Conservation (phyloP, 2,329 filamentous ascomycete genomes). For the Hypoxylon rubiginosum region DNA sequence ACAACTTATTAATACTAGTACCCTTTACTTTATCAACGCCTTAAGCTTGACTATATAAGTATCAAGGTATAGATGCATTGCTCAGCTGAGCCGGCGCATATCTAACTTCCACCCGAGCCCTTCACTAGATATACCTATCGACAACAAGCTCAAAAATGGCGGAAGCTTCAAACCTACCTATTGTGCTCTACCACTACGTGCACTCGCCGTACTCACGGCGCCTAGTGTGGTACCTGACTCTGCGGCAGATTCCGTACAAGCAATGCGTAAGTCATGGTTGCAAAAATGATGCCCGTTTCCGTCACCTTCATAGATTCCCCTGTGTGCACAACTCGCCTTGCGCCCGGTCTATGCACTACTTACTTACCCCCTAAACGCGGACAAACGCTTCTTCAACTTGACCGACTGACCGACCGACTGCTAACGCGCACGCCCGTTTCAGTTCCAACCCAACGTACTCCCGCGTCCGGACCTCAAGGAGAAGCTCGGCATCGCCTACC, state of each 20-base stretch:
- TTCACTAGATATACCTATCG: background rate
- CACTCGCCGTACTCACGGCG: conserved; percentile 1
- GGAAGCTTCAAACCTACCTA: background rate
- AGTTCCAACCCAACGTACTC: conserved; percentile 75
- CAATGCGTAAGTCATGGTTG: conserved; percentile 7
- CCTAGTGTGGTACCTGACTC: conserved; percentile 1
- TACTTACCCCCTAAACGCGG: background rate
- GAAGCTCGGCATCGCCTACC: conserved; percentile 73
- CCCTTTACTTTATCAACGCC: background rate
- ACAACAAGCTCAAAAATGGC: background rate
- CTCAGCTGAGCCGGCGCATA: background rate
- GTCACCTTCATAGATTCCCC: background rate
- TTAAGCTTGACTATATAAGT: background rate
- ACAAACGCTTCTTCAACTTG: background rate
- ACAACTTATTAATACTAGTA: background rate
- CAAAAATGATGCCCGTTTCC: too few species aligned
- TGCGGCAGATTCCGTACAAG: conserved; percentile 10
- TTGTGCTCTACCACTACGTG: conserved; percentile 10
- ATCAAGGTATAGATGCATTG: too few species aligned
- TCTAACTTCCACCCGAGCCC: background rate
- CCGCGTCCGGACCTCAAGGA: conserved; percentile 73
- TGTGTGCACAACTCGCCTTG: background rate
- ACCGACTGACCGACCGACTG: too few species aligned
- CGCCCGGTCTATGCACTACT: background rate
- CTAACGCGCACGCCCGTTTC: conserved; percentile 6